Percentiles rank a stretch among this genome's conserved stretches.
Evolutionary conservation across 768 basidiomycete species (phyloP).

Genomic region (Pleurotus ostreatus): DNA sequence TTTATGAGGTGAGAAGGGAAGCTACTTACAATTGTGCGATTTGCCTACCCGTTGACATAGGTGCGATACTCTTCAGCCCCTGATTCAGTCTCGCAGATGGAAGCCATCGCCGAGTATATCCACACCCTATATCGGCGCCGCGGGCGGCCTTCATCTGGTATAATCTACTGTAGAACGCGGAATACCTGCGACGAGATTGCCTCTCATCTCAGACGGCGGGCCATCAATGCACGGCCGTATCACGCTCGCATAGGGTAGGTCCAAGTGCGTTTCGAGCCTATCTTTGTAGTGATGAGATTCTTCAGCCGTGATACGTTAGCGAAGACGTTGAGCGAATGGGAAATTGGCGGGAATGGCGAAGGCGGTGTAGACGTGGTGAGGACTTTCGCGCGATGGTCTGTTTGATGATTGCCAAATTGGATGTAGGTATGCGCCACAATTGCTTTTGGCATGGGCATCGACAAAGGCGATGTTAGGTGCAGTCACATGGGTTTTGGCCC

Average conservation of each 20-base stretch:
- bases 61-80: slow-evolving; percentile 60
- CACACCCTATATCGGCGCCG: slow-evolving; percentile 55
- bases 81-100: slow-evolving; percentile 51
- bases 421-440: slow-evolving; percentile 73
- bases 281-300: neutral
- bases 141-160: slow-evolving; percentile 59
- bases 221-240: slow-evolving; percentile 66
- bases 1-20: slow-evolving; percentile 58
- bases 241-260: slow-evolving; percentile 61
- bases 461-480: slow-evolving; percentile 74
- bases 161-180: slow-evolving; percentile 74
- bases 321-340: slow-evolving; percentile 59
- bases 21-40: neutral
- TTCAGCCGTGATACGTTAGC: slow-evolving; percentile 48
- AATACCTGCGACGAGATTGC: slow-evolving; percentile 67
- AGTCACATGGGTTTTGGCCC: slow-evolving; percentile 6
- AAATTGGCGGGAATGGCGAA: slow-evolving; percentile 42
- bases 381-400: neutral
- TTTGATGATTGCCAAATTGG: neutral
- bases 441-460: slow-evolving; percentile 86
- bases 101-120: slow-evolving; percentile 65
- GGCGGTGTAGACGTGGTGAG: slow-evolving; percentile 63
- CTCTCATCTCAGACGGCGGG: slow-evolving; percentile 57
- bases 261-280: neutral
- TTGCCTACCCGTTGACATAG: slow-evolving; percentile 25